Conservation (phyloP, 192 early-diverging fungal genomes). For the Backusella mclennaniae region DNA sequence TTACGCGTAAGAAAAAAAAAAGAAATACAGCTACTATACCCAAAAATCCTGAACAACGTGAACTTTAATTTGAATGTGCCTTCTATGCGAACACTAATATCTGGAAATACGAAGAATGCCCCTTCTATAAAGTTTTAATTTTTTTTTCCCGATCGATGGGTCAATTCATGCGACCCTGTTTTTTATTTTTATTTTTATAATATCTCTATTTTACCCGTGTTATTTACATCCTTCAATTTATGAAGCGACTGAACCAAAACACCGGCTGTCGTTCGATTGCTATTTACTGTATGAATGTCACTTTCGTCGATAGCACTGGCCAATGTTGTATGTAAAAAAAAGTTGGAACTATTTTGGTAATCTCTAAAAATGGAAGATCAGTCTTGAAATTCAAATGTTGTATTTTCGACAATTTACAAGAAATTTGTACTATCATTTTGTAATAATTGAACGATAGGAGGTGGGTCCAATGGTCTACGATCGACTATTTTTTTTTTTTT, state of each 20-base stretch:
- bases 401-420: conserved; percentile 9
- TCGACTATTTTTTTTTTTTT: conserved; percentile 13
- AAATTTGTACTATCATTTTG: conserved; percentile 7
- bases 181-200: neutral
- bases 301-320: conserved; percentile 71
- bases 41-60: conserved; percentile 82
- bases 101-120: conserved; percentile 92
- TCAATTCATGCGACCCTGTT: neutral
- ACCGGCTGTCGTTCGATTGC: conserved; percentile 72
- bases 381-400: neutral
- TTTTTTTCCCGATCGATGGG: neutral
- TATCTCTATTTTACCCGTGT: conserved; percentile 31
- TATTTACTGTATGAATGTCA: conserved; percentile 68
- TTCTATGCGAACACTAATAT: conserved; percentile 85
- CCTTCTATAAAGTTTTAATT: conserved; percentile 51
- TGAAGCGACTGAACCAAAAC: conserved; percentile 87
- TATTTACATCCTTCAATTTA: conserved; percentile 79
- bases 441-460: conserved; percentile 27
- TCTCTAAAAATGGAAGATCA: neutral
- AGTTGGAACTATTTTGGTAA: conserved; percentile 77
- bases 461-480: conserved; percentile 29
- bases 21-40: conserved; percentile 16
- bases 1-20: neutral
- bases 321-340: conserved; percentile 93
- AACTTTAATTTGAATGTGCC: conserved; percentile 80